These are phyloP conservation scores for Bacidia rubella DNA, from an alignment of 495 filamentous ascomycete species.

Conservation along the genomic window DNA sequence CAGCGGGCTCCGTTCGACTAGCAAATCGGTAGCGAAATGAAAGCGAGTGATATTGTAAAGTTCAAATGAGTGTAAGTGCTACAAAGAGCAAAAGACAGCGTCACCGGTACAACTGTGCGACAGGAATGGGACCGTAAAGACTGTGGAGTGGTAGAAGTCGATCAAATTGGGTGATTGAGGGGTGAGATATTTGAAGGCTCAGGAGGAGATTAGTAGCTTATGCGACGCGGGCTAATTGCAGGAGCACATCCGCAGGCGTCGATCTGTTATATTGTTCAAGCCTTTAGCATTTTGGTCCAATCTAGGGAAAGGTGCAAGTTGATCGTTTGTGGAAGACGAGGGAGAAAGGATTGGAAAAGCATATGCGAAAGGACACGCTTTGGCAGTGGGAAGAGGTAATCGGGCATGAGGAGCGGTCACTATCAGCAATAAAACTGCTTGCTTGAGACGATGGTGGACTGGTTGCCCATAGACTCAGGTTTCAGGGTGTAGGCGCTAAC, in stretches of 20 bases:
- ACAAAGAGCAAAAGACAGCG: neutral
- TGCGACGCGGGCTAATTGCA: constrained; percentile 3
- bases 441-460: neutral
- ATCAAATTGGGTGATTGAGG: neutral
- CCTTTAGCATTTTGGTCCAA: no score
- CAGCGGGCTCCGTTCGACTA: neutral
- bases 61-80: constrained; percentile 2
- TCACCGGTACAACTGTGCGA: neutral
- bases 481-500: neutral
- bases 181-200: neutral
- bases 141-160: neutral
- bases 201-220: neutral
- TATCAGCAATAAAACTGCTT: neutral
- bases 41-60: neutral
- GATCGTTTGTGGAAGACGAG: no score
- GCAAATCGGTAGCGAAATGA: constrained; percentile 1
- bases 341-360: no score
- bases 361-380: no score
- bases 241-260: neutral
- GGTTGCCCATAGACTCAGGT: no score
- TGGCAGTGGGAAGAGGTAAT: no score
- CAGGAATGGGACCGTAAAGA: neutral
- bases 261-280: no score
- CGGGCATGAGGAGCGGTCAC: no score
- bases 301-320: no score